Evolutionary conservation across 192 early-diverging fungal species (phyloP), one percentile per base, ranked within the genome.

Genomic region (Kickxella alabastrina): DNA sequence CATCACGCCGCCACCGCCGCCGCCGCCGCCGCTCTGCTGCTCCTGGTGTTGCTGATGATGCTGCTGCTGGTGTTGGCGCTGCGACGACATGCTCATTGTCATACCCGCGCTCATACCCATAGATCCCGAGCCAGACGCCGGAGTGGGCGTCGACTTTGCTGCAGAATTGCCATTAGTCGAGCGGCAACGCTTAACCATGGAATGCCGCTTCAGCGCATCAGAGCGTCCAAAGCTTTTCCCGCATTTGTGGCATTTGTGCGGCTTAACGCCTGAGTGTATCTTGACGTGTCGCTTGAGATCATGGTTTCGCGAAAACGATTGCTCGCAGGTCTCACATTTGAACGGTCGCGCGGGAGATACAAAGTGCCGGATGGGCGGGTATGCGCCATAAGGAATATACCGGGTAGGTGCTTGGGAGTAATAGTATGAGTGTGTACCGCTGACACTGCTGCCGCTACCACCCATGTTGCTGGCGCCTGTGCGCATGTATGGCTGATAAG

Each of bases 251-350:
- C 88, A 90, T 43, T 77, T 81, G 62, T 84, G 83, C n/a, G 88
- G 88, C 62, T 90, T 90, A 38, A 81, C 68, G 10, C 87, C 82
- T 50, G 81, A 82, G 52, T 90, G 88, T 3, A 87, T 86, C 47
- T 85, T 82, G 64, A 83, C 79, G 51, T 90, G 88, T 3, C 87
- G 71, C 49, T 87, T 86, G 9, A 86, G 62, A 57, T 89, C 87
- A 47, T 87, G 85, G 56, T 87, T 83, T 39, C 87, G 79, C 25
- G 80, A 85, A 57, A 89, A 89, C 14, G 70, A 70, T 47, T 77
- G 68, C 46, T 77, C 70, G 54, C 78, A 75, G 3, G 65, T 77
- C 39, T 74, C 59, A 57, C 77, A 80, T 49, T 80, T 80, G 65
- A 77, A 80, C 9, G 78, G 78, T 40, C 74, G 59, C 8, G 78